Evolutionary conservation across 257 asterid genomes (phyloP).

Genomic region (Dorcoceras hygrometricum): DNA sequence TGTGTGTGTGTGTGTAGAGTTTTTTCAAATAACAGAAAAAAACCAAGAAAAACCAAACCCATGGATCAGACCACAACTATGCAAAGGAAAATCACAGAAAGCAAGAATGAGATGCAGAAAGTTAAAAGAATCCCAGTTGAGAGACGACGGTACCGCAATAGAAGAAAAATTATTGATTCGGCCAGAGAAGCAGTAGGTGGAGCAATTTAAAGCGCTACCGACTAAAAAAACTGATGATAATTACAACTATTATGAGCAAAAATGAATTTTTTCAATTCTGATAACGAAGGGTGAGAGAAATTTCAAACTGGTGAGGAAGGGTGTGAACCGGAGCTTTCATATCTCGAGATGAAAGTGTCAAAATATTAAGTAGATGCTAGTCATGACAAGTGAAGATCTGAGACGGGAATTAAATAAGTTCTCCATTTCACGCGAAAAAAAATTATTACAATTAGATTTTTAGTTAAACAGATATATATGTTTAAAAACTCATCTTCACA

Average conservation of each 20-base stretch:
- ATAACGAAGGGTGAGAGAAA: not conserved
- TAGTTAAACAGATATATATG: too few species aligned
- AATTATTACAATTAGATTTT: too few species aligned
- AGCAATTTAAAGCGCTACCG: not conserved
- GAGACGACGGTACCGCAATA: slow-evolving; percentile 26
- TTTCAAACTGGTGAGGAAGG: not conserved
- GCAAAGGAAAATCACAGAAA: slow-evolving; percentile 9
- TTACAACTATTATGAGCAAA: too few species aligned
- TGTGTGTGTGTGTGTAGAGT: too few species aligned
- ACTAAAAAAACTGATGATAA: not conserved
- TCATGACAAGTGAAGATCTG: not conserved
- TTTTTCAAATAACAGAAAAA: too few species aligned
- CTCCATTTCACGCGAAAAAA: too few species aligned
- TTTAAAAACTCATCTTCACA: too few species aligned
- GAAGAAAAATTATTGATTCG: slow-evolving; percentile 8
- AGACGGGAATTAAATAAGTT: not conserved
- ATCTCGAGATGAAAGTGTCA: not conserved
- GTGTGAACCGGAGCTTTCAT: not conserved
- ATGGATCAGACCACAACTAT: not conserved
- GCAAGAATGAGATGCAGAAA: not conserved
- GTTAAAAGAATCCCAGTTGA: not conserved
- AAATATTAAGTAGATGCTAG: too few species aligned
- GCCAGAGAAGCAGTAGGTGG: not conserved
- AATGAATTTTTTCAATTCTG: not conserved
- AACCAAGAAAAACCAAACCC: not conserved